Conservation (phyloP, 2,329 filamentous ascomycete species). For the Metarhizium album region DNA sequence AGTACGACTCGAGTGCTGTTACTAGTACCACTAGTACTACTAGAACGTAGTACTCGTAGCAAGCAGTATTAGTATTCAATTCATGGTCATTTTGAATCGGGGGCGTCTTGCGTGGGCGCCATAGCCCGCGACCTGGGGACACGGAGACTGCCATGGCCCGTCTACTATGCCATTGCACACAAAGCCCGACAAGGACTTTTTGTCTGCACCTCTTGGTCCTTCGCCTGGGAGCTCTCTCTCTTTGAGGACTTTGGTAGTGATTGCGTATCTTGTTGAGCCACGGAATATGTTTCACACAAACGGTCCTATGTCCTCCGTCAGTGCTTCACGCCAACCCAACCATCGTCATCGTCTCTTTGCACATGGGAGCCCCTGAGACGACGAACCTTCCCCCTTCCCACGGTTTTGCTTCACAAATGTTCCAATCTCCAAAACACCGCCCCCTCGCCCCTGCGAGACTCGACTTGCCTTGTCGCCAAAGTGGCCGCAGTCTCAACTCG, state of each 20-base stretch:
- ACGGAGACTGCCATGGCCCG: background rate
- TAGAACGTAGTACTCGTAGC: no score
- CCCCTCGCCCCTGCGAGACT: background rate
- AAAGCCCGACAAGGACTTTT: background rate
- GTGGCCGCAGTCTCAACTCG: slow-evolving; percentile 4
- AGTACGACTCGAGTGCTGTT: no score
- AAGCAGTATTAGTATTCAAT: no score
- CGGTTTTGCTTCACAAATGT: background rate
- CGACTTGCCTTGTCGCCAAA: background rate
- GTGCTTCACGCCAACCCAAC: background rate
- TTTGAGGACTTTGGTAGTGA: background rate
- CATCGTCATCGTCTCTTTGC: background rate
- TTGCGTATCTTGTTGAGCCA: background rate
- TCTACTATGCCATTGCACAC: background rate
- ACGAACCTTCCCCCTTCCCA: background rate
- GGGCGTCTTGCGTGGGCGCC: background rate
- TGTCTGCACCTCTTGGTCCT: background rate
- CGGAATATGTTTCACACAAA: background rate
- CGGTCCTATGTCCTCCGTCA: background rate
- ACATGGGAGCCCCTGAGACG: background rate
- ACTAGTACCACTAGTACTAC: no score
- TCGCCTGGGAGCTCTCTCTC: background rate
- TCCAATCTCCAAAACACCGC: background rate
- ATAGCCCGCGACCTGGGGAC: background rate
- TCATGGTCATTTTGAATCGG: background rate